Evolutionary conservation across 1,139 yeast genomes (phyloP), one percentile per base, ranked within the genome.

Genomic region (Zygosaccharomyces sapae): DNA sequence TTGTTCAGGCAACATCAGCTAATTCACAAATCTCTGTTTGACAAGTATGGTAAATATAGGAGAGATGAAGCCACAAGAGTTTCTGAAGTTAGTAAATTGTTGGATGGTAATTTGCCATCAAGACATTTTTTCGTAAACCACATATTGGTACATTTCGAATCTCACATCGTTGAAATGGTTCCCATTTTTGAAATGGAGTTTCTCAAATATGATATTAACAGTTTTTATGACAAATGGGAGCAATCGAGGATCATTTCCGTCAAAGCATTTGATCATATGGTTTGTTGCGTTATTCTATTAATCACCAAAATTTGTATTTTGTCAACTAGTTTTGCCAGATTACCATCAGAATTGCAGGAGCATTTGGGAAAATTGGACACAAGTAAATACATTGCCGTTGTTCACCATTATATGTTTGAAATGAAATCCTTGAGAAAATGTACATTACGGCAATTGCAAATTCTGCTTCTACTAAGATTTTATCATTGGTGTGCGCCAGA

Each of bases 401-500:
- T 58, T 3, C 57, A 55, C 41, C 56, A 57, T 39, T 58, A 48
- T 33, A 33, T 61, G 5, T 57, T 53, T 18, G 55, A 54, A 39
- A 53, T 47, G 47, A 62, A 61, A 41, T 43, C 55, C 20, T 45
- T 59, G 3, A 51, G 64, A 40, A 63, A 63, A 46, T 57, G 61
- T 42, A 61, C 65, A 1, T 34, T 63, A 13, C 37, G 57, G 30
- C 63, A 62, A 43, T 34, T 62, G 10, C 65, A 62, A 38, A 50
- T 55, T 46, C 45, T 62, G 20, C 41, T 63, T 12, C 33, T 63
- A 36, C 48, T 61, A 16, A 53, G 66, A 41, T 56, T 62, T 41
- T 61, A 61, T 45, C 58, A 61, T 40, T 63, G 67, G 67, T 58
- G 64, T 49, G 59, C 62, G 2, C 66, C 66, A 3, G 65, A 62